Conservation (phyloP, 306 rosid species). For the Pterocarpus santalinus region DNA sequence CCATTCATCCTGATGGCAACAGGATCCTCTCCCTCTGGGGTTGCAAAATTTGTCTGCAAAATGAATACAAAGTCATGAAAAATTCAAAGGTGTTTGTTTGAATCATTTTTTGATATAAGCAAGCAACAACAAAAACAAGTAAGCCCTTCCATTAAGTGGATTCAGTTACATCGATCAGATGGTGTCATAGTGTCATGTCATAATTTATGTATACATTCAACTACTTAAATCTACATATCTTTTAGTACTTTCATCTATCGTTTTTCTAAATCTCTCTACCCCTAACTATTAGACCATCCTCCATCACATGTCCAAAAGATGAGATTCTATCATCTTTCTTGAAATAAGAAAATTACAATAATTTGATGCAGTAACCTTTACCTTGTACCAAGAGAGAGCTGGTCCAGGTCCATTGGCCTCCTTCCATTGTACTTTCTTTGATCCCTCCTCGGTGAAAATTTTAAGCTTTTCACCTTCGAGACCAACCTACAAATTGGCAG, state of each 20-base stretch:
- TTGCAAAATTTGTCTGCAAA: slow-evolving; percentile 68
- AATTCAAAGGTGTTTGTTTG: slow-evolving; percentile 22
- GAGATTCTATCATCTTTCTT: too few relatives aligned
- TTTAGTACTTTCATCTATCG: too few relatives aligned
- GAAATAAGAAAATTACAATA: not conserved
- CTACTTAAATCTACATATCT: too few relatives aligned
- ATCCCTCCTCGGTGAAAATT: slow-evolving; percentile 68
- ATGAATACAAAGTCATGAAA: slow-evolving; percentile 9
- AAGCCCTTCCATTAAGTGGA: too few relatives aligned
- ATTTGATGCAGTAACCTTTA: slow-evolving; percentile 44
- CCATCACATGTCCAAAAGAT: too few relatives aligned
- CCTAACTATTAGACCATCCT: too few relatives aligned
- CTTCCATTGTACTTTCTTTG: slow-evolving; percentile 72
- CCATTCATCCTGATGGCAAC: slow-evolving; percentile 73
- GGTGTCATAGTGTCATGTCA: too few relatives aligned
- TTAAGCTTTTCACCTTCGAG: slow-evolving; percentile 63
- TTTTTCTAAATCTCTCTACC: too few relatives aligned
- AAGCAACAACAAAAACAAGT: too few relatives aligned
- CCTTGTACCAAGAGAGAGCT: slow-evolving; percentile 89
- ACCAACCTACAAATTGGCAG: slow-evolving; percentile 62
- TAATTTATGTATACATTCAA: too few relatives aligned
- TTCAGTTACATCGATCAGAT: too few relatives aligned
- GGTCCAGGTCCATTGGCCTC: slow-evolving; percentile 40
- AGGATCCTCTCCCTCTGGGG: slow-evolving; percentile 79
- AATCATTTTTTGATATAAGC: not conserved